phyloP scores from a whole-genome alignment of 805 yeast genomes.

The Sugiyamaella chiloensis region DNA sequence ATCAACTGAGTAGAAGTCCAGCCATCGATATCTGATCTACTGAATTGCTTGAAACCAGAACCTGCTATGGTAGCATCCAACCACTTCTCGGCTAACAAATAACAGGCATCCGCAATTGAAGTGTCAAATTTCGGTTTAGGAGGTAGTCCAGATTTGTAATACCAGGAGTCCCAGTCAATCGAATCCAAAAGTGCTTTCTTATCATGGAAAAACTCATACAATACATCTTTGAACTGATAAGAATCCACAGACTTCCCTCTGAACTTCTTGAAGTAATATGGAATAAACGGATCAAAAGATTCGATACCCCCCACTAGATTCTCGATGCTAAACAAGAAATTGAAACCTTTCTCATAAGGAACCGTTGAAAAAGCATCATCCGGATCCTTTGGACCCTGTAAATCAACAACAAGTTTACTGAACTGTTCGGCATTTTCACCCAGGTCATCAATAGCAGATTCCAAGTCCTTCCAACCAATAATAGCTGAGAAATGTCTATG shows the following conservation, averaged over 20 bases:
- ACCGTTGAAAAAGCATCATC: conserved; percentile 86
- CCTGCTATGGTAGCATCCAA: conserved; percentile 33
- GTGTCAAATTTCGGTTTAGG: conserved; percentile 83
- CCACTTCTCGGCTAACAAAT: conserved; percentile 67
- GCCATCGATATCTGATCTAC: conserved; percentile 46
- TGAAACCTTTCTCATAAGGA: conserved; percentile 90
- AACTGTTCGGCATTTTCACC: conserved; percentile 47
- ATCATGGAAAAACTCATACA: conserved; percentile 58
- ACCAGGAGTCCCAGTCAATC: conserved; percentile 85
- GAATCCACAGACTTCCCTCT: conserved; percentile 73
- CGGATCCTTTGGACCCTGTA: conserved; percentile 71
- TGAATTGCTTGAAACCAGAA: conserved; percentile 35
- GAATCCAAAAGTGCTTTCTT: conserved; percentile 50
- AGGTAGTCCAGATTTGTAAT: conserved; percentile 80
- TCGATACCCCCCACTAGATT: conserved; percentile 58
- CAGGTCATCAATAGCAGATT: conserved; percentile 62
- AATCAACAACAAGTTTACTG: conserved; percentile 65
- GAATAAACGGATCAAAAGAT: conserved; percentile 75
- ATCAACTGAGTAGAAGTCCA: conserved; percentile 76
- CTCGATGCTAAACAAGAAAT: conserved; percentile 73
- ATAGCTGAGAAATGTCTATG: conserved; percentile 77
- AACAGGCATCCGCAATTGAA: conserved; percentile 69
- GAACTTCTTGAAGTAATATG: conserved; percentile 68
- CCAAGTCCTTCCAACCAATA: conserved; percentile 84
- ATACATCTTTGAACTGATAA: conserved; percentile 70